Evolutionary conservation across 75 land plant species (phyloP).

Genomic region (Larix kaempferi): DNA sequence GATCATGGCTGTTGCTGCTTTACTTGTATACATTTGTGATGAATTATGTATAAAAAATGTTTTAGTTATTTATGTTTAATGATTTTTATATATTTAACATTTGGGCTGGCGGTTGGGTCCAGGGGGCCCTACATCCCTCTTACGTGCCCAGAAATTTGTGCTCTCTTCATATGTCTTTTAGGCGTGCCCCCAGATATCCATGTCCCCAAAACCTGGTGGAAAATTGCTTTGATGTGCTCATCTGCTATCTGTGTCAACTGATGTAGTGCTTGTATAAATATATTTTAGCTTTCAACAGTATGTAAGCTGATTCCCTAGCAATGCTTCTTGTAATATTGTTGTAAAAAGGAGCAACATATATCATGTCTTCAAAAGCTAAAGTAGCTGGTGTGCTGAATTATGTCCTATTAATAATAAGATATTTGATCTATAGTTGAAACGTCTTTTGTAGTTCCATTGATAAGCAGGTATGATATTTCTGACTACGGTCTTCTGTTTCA

Average conservation of each 20-base stretch:
- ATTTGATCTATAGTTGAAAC: background rate
- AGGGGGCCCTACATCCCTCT: too few relatives aligned
- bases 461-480: background rate
- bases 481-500: conserved; percentile 16
- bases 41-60: too few relatives aligned
- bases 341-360: background rate
- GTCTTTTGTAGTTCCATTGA: background rate
- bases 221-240: background rate
- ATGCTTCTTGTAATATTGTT: background rate
- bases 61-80: too few relatives aligned
- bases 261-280: background rate
- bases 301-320: background rate
- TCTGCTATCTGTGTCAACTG: background rate
- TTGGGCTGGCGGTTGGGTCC: too few relatives aligned
- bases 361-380: background rate
- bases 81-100: too few relatives aligned
- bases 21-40: too few relatives aligned
- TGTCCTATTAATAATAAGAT: background rate
- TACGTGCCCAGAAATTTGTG: too few relatives aligned
- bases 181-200: too few relatives aligned
- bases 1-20: too few relatives aligned
- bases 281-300: background rate
- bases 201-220: too few relatives aligned
- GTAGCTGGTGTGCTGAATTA: background rate
- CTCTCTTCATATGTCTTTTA: too few relatives aligned